Percentiles rank a stretch among this genome's conserved stretches.
phyloP scores from a whole-genome alignment of 306 rosid species.

The Prunus mume region DNA sequence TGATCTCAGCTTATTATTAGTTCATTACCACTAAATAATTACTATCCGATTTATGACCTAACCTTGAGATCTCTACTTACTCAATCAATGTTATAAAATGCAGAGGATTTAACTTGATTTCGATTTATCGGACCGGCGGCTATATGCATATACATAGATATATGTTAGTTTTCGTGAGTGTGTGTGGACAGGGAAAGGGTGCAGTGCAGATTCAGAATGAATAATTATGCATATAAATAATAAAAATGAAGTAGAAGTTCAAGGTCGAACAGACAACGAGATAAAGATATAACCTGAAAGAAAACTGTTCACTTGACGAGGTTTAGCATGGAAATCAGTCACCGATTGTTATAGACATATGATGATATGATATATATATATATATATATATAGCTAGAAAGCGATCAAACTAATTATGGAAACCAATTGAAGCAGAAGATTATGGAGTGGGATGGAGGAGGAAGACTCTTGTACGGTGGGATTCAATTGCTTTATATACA shows the following conservation, averaged over 20 bases:
- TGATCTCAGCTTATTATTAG: background rate
- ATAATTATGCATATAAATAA: background rate
- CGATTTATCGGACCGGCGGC: too few relatives aligned
- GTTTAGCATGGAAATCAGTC: conserved; percentile 25
- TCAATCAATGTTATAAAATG: background rate
- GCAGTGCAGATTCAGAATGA: background rate
- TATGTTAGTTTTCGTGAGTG: too few relatives aligned
- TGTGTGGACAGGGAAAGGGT: too few relatives aligned
- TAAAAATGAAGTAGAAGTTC: background rate
- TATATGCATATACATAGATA: too few relatives aligned
- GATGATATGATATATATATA: background rate
- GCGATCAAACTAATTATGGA: too few relatives aligned
- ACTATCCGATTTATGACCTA: background rate
- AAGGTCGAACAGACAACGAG: conserved; percentile 53
- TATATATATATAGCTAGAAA: too few relatives aligned
- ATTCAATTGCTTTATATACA: too few relatives aligned
- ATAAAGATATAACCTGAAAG: conserved; percentile 25
- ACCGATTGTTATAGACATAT: background rate
- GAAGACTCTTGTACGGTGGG: background rate
- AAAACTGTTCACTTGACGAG: conserved; percentile 29
- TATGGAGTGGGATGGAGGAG: background rate
- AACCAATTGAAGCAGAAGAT: background rate
- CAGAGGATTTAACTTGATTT: too few relatives aligned
- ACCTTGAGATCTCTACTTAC: background rate
- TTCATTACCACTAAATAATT: background rate